A percentile compares a stretch with the other conserved stretches of the same genome.
Conservation (phyloP, 345 rosid genomes). For the Hibiscus tridactylites region DNA sequence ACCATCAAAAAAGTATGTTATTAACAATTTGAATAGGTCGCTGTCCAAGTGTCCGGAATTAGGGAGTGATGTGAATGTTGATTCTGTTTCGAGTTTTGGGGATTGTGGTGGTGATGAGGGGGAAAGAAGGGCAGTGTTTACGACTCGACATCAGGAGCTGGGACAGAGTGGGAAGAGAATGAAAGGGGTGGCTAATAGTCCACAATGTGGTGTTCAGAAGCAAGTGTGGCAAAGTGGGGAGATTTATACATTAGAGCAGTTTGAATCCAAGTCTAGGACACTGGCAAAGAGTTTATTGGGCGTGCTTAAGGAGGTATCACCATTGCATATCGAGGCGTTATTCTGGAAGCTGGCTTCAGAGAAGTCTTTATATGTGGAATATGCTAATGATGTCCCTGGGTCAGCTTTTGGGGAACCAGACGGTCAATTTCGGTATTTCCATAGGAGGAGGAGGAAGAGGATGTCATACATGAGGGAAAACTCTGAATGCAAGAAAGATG, state of each 20-base stretch:
- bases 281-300: slow-evolving; percentile 67
- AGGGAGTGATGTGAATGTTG: slow-evolving; percentile 32
- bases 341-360: slow-evolving; percentile 89
- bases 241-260: slow-evolving; percentile 86
- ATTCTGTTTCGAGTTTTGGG: slow-evolving; percentile 18
- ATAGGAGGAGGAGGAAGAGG: slow-evolving; percentile 50
- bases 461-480: slow-evolving; percentile 54
- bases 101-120: slow-evolving; percentile 25
- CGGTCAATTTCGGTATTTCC: slow-evolving; percentile 51
- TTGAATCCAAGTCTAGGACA: slow-evolving; percentile 74
- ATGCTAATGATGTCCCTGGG: slow-evolving; percentile 99
- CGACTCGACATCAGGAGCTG: slow-evolving; percentile 95
- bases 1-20: slow-evolving; percentile 83
- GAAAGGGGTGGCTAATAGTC: slow-evolving; percentile 38
- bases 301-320: slow-evolving; percentile 58
- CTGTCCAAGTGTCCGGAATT: slow-evolving; percentile 70
- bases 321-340: slow-evolving; percentile 66
- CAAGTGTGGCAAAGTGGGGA: slow-evolving; percentile 99
- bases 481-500: slow-evolving; percentile 20
- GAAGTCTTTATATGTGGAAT: slow-evolving; percentile 81
- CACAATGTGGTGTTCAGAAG: slow-evolving; percentile 47
- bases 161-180: slow-evolving; percentile 54
- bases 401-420: slow-evolving; percentile 89
- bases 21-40: slow-evolving; percentile 70
- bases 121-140: slow-evolving; percentile 74